These are phyloP conservation scores for Jackrogersella multiformis DNA, from an alignment of 495 filamentous ascomycete genomes.

Conservation along the genomic window DNA sequence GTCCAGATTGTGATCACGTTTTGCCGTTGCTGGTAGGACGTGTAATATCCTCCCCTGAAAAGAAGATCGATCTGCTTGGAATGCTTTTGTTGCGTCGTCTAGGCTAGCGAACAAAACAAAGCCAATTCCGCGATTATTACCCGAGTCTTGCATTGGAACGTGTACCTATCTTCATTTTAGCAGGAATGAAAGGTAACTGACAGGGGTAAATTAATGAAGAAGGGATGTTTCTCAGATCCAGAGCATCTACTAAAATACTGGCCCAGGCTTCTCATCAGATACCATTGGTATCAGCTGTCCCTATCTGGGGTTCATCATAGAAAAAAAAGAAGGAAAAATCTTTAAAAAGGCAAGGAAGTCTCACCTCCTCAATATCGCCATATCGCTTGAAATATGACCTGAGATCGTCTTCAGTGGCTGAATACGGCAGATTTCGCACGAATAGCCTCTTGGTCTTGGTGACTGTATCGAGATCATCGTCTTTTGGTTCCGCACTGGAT, in stretches of 20 bases:
- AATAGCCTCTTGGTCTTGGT: conserved; percentile 76
- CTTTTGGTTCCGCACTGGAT: conserved; percentile 41
- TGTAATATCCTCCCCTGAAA: conserved; percentile 94
- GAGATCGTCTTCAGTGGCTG: conserved; percentile 79
- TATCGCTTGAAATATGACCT: conserved; percentile 72
- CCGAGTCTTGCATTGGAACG: conserved; percentile 42
- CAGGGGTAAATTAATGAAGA: conserved; percentile 37
- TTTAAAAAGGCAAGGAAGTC: conserved; percentile 44
- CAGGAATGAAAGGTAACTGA: conserved; percentile 38
- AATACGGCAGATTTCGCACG: conserved; percentile 87
- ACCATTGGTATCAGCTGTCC: conserved; percentile 89
- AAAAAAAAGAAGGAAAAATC: conserved; percentile 50
- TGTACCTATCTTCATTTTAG: conserved; percentile 48
- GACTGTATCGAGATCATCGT: conserved; percentile 58
- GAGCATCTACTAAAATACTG: conserved; percentile 74
- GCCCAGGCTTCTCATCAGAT: conserved; percentile 67
- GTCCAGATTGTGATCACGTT: conserved; percentile 82
- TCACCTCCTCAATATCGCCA: conserved; percentile 88
- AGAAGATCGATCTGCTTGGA: conserved; percentile 76
- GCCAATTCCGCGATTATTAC: conserved; percentile 61
- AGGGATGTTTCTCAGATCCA: conserved; percentile 56
- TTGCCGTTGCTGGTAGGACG: conserved; percentile 81
- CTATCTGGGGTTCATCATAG: conserved; percentile 98
- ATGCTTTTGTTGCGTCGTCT: conserved; percentile 78
- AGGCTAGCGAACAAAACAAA: conserved; percentile 80